Percentiles rank a stretch among this genome's conserved stretches.
Evolutionary conservation across 108 stramenopile genomes (phyloP).

Genomic region (Conticribra weissflogii): DNA sequence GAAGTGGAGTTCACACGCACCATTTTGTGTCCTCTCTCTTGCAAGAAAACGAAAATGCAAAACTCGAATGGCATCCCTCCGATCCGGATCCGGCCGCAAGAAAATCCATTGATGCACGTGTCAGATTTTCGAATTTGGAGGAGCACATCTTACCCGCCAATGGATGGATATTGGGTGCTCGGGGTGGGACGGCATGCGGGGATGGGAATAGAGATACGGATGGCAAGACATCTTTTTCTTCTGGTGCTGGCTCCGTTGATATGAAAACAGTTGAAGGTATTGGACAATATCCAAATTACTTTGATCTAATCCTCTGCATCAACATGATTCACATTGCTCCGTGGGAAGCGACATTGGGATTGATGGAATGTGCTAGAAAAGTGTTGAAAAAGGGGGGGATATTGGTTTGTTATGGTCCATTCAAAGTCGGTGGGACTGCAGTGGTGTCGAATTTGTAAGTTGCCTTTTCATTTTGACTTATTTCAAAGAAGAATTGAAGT

Average conservation of each 20-base stretch:
- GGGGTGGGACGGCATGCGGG: slow-evolving; percentile 21
- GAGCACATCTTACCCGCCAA: slow-evolving; percentile 1
- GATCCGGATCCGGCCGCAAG: slow-evolving; percentile 34
- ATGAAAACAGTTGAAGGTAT: no score
- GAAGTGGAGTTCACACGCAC: slow-evolving; percentile 66
- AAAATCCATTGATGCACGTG: slow-evolving; percentile 36
- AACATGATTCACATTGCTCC: slow-evolving; percentile 92
- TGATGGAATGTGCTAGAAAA: slow-evolving; percentile 66
- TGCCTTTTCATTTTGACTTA: no score
- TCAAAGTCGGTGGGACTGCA: slow-evolving; percentile 63
- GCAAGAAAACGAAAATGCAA: background rate
- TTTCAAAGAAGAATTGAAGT: no score
- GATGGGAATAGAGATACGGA: slow-evolving; percentile 15
- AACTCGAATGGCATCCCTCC: slow-evolving; percentile 35
- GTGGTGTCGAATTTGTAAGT: slow-evolving; percentile 83
- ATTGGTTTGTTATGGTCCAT: slow-evolving; percentile 82
- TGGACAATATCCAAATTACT: slow-evolving; percentile 13
- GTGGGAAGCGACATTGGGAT: slow-evolving; percentile 79
- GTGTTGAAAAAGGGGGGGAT: slow-evolving; percentile 53
- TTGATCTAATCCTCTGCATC: slow-evolving; percentile 72
- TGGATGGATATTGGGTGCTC: slow-evolving; percentile 22
- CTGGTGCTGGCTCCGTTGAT: no score
- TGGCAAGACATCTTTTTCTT: no score
- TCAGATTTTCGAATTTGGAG: background rate
- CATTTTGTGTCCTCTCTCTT: slow-evolving; percentile 37